Evolutionary conservation across 1,284 basidiomycete genomes (phyloP), one percentile per base, ranked within the genome.

Genomic region (Boletus mariae): DNA sequence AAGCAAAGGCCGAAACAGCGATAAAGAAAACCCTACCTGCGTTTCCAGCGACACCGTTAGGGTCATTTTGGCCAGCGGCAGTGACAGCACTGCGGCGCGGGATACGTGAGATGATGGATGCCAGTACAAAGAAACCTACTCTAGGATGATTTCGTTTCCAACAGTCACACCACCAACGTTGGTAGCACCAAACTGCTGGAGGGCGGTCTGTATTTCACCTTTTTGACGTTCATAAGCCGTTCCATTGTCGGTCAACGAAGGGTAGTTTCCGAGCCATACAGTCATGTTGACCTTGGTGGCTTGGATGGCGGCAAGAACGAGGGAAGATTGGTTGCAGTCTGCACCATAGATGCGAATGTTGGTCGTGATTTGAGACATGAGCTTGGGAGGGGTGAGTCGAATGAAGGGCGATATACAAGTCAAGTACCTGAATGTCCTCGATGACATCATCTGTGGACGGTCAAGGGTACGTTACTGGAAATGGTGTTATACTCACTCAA

Each of bases 241-340:
- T 28, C 78, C 74, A 55, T 87, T 82, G 58, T 87, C 84, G 49
- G 77, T 80, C 35, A 86, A 67, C 10, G 77, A 61, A 28, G 79
- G 77, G 68, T 87, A 98, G 63, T 91, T 92, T 29, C 86, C 95
- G n/a, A 94, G 77, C 71, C 78, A 97, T 13, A 98, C 89, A 10
- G 73, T 75, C 82, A 98, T 80, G 71, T 96, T 79, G 51, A 93
- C 90, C 70, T 96, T 92, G 47, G 94, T 96, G 63, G 86, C 83
- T 64, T 88, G 77, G 67, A 99, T 91, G 1, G 90, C 92, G 59
- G 91, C 83, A 35, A 94, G 77, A 42, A 82, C 78, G 41, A 82
- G 73, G 1, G 78, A 76, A 9, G 77, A 73, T 55, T 82, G 80
- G 59, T 82, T 83, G 62, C 80, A 82, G 63, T 82, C 80, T 28